Evolutionary conservation across 2,329 filamentous ascomycete genomes (phyloP).

Genomic region (Fusarium hainanense): DNA sequence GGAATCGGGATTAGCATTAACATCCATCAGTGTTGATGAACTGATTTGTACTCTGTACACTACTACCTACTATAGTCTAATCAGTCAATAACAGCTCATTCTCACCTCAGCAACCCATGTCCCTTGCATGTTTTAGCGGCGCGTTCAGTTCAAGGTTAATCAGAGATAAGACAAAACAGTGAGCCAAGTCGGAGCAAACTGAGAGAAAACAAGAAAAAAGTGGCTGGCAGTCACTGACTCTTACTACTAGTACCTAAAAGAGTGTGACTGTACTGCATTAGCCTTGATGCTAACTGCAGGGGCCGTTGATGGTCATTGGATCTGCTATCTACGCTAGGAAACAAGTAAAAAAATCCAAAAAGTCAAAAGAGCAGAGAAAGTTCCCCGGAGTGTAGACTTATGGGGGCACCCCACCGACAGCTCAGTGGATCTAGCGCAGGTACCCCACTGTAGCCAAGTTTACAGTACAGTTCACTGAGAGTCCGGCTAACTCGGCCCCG

Average conservation of each 20-base stretch:
- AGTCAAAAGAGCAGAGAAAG: not conserved
- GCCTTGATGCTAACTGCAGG: constrained; percentile 30
- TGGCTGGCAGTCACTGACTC: not conserved
- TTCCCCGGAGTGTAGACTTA: not conserved
- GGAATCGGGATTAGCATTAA: not conserved
- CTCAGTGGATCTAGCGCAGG: constrained; percentile 9
- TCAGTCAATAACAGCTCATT: not conserved
- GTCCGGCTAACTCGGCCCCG: constrained; percentile 25
- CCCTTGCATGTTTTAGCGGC: constrained; percentile 20
- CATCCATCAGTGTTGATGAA: constrained; percentile 11
- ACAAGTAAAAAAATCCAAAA: not conserved
- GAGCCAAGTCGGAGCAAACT: not conserved
- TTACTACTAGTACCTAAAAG: not conserved
- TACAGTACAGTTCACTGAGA: not conserved
- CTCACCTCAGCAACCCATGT: constrained; percentile 1
- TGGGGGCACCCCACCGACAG: not conserved
- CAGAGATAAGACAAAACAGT: not conserved
- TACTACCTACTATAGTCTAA: too few species aligned
- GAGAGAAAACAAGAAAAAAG: constrained; percentile 10
- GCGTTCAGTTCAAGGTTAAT: constrained; percentile 20
- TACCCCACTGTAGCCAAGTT: constrained; percentile 6
- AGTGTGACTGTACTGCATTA: constrained; percentile 25
- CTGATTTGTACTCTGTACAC: constrained; percentile 1
- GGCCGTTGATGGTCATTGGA: constrained; percentile 19
- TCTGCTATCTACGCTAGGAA: not conserved